Percentiles rank a stretch among this genome's conserved stretches.
These are phyloP conservation scores for Fusarium multiceps DNA, from an alignment of 2,329 filamentous ascomycete species.

Conservation along the genomic window DNA sequence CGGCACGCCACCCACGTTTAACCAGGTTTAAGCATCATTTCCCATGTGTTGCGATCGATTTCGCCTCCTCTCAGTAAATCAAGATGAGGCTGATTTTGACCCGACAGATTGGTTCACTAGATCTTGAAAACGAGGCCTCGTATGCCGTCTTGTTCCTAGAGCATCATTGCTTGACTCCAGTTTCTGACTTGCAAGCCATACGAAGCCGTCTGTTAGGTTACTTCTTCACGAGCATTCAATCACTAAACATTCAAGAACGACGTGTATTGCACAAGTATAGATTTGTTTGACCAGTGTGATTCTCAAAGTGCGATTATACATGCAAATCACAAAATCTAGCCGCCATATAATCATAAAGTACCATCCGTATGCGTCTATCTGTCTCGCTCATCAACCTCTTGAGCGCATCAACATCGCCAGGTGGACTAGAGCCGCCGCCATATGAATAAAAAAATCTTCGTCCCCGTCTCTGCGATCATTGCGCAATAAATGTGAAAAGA, in stretches of 20 bases:
- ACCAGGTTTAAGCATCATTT: slow-evolving; percentile 31
- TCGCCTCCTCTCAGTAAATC: slow-evolving; percentile 11
- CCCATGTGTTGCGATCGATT: slow-evolving; percentile 38
- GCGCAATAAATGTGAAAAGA: slow-evolving; percentile 13
- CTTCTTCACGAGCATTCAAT: neutral
- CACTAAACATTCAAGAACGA: neutral
- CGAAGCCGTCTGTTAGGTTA: neutral
- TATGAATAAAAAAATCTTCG: slow-evolving; percentile 7
- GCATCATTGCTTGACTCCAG: neutral
- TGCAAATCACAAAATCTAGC: slow-evolving; percentile 21
- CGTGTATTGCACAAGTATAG: neutral
- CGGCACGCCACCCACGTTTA: slow-evolving; percentile 35
- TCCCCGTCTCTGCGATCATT: neutral
- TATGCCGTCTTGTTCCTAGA: neutral
- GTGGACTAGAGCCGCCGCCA: slow-evolving; percentile 2
- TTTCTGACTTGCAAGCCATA: neutral
- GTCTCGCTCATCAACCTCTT: slow-evolving; percentile 9
- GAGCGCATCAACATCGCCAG: slow-evolving; percentile 5
- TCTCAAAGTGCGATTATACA: slow-evolving; percentile 4
- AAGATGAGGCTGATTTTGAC: slow-evolving; percentile 25
- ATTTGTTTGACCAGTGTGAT: neutral
- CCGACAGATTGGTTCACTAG: slow-evolving; percentile 27
- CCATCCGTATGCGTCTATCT: slow-evolving; percentile 38
- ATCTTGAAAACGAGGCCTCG: neutral
- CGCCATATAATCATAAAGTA: slow-evolving; percentile 28